Evolutionary conservation across 495 filamentous ascomycete species (phyloP), one percentile per base, ranked within the genome.

Genomic region (Xylaria longipes): DNA sequence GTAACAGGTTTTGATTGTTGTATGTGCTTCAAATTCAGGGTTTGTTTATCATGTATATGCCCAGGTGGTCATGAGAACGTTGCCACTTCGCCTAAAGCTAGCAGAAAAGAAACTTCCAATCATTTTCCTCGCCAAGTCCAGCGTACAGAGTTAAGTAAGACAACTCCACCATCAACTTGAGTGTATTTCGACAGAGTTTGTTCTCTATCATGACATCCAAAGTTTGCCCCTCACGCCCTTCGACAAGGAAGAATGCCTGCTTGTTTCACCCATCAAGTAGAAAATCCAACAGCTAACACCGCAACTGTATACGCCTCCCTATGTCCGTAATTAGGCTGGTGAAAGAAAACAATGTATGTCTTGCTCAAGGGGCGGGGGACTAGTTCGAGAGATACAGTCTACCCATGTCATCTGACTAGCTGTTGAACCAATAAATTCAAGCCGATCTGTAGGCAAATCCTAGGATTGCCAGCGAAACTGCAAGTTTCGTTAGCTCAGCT

Each of bases 401-500:
- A 52, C 48, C 48, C 48, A 52, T 52, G 25, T 52, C 48, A 52
- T 52, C 25, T 52, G 48, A 52, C 48, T 14, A 14, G 11, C 22
- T 25, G 27, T 52, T 27, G 12, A 56, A n/a, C 61, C 61, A 63
- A 48, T 46, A n/a, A 31, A 27, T 41, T 22, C n/a, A 15, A 41
- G 60, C 60, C 60, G 12, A 43, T 22, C 12, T 50, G 8, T 22
- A 50, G 3, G 46, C 9, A 50, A 25, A 25, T 39, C n/a, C 22
- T 25, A 39, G 35, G 27, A 41, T 54, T 31, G 9, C 14, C 17
- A 8, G 31, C 20, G 5, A 37, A 22, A 37, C 57, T 60, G 31
- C 57, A 37, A 60, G 57, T 37, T 60, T 35, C 57, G 31, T 60
- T n/a, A 60, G 57, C 20, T 35, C 22, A 11, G 20, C 31, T 60